Percentiles rank a stretch among this genome's conserved stretches.
Evolutionary conservation across 2,329 filamentous ascomycete species (phyloP).

Genomic region (Penicillium oxalicum): DNA sequence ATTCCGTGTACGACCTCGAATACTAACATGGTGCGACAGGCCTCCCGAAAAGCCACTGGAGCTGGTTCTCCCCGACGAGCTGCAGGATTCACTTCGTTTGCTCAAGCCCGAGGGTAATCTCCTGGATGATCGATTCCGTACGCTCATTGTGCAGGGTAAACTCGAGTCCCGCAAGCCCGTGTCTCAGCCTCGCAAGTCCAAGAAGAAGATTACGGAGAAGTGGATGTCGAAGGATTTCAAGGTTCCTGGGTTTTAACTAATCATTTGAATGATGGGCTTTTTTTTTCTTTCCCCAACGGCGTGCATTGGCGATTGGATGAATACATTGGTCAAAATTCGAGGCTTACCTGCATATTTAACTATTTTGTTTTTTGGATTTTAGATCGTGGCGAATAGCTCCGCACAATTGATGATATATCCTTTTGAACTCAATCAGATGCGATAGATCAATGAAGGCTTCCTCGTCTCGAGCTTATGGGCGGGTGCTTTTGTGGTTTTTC

Average conservation of each 20-base stretch:
- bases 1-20: not conserved
- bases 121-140: slow-evolving; percentile 85
- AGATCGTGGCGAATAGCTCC: not conserved
- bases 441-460: too few species aligned
- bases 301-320: slow-evolving; percentile 18
- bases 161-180: slow-evolving; percentile 75
- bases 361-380: not conserved
- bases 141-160: slow-evolving; percentile 79
- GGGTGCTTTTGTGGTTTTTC: too few species aligned
- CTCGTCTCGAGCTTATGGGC: too few species aligned
- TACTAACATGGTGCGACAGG: slow-evolving; percentile 24
- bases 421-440: not conserved
- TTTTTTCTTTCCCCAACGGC: slow-evolving; percentile 18
- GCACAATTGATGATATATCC: not conserved
- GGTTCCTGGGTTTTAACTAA: slow-evolving; percentile 37
- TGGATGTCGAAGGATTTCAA: slow-evolving; percentile 96
- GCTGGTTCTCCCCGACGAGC: slow-evolving; percentile 73
- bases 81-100: slow-evolving; percentile 72
- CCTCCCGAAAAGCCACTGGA: slow-evolving; percentile 71
- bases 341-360: slow-evolving; percentile 3
- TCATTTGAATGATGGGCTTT: slow-evolving; percentile 7
- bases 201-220: slow-evolving; percentile 81
- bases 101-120: slow-evolving; percentile 95
- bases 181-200: slow-evolving; percentile 74
- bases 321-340: slow-evolving; percentile 16